These are phyloP conservation scores for Colletotrichum somersetense DNA, from an alignment of 2,329 filamentous ascomycete species.

Conservation along the genomic window DNA sequence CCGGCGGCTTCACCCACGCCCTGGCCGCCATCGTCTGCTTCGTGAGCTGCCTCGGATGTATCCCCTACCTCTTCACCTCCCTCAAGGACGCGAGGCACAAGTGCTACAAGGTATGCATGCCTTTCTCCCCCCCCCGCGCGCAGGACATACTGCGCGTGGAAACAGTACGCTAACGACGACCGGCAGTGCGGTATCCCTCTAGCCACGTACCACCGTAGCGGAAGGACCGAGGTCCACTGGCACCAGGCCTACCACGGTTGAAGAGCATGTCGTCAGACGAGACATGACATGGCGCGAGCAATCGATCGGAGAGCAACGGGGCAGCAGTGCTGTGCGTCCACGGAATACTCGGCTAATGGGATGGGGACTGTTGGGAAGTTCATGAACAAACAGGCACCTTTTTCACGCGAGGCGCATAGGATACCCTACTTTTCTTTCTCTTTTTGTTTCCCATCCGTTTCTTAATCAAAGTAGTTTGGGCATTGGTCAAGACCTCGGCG, in stretches of 20 bases:
- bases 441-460: too few species aligned
- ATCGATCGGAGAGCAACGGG: background rate
- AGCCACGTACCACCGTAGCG: slow-evolving; percentile 46
- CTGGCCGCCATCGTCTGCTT: slow-evolving; percentile 44
- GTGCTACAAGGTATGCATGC: slow-evolving; percentile 42
- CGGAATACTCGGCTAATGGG: background rate
- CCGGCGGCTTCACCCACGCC: slow-evolving; percentile 44
- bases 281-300: background rate
- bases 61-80: slow-evolving; percentile 43
- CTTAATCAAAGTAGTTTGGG: background rate
- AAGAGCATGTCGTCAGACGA: background rate
- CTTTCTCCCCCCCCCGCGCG: too few species aligned
- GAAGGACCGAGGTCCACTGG: slow-evolving; percentile 45
- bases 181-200: slow-evolving; percentile 44
- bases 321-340: background rate
- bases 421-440: slow-evolving; percentile 25
- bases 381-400: background rate
- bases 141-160: background rate
- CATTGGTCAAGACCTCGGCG: background rate
- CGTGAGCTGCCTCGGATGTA: slow-evolving; percentile 44
- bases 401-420: slow-evolving; percentile 13
- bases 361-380: background rate
- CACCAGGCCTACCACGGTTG: slow-evolving; percentile 27
- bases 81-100: slow-evolving; percentile 45
- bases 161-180: slow-evolving; percentile 28